Evolutionary conservation across 768 basidiomycete species (phyloP).

Genomic region (Lactarius sanguifluus): DNA sequence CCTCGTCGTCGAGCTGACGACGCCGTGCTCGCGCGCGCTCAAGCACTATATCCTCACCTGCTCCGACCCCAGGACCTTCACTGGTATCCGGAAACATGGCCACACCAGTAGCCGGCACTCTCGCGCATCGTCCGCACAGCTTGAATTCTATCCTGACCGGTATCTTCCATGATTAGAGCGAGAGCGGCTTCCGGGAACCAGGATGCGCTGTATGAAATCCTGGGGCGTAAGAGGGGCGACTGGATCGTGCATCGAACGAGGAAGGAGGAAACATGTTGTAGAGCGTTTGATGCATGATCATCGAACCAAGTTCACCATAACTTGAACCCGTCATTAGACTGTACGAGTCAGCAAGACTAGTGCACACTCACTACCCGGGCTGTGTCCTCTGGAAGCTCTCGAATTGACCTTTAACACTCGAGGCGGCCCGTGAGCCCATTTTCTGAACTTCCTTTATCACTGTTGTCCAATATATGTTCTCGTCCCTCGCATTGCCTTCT

Average conservation of each 20-base stretch:
- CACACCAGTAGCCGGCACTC: constrained; percentile 79
- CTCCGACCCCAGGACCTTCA: constrained; percentile 37
- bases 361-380: constrained; percentile 79
- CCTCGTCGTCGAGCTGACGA: constrained; percentile 45
- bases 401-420: constrained; percentile 73
- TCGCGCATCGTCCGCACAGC: constrained; percentile 66
- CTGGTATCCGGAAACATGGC: constrained; percentile 78
- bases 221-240: constrained; percentile 66
- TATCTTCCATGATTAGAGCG: constrained; percentile 80
- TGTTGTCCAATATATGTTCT: constrained; percentile 69
- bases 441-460: constrained; percentile 58
- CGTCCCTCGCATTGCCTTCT: constrained; percentile 37
- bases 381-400: constrained; percentile 77
- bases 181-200: constrained; percentile 91
- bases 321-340: constrained; percentile 40
- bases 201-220: constrained; percentile 78
- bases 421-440: constrained; percentile 64
- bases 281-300: constrained; percentile 77
- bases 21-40: constrained; percentile 44
- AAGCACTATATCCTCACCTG: constrained; percentile 46
- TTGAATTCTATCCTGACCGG: constrained; percentile 42
- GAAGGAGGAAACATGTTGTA: constrained; percentile 71
- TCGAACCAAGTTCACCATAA: constrained; percentile 83
- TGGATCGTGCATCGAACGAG: constrained; percentile 51
- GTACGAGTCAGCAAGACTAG: too few species aligned